Conservation (phyloP, 2,329 filamentous ascomycete species). For the Colletotrichum orbiculare region DNA sequence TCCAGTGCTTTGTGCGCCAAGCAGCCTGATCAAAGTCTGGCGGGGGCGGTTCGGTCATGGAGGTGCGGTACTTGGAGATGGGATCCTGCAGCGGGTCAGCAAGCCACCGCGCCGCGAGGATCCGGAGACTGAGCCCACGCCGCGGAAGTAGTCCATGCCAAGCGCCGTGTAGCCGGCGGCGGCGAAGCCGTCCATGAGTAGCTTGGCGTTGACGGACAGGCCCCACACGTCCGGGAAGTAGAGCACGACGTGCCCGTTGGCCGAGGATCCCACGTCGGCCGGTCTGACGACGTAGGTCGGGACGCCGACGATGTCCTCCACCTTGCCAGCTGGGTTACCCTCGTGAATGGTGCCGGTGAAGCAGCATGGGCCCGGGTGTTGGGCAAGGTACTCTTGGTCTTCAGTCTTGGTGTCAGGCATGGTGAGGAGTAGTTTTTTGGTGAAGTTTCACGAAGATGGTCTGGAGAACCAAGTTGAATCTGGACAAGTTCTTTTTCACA, state of each 20-base stretch:
- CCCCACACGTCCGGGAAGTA: slow-evolving; percentile 60
- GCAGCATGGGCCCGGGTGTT: slow-evolving; percentile 52
- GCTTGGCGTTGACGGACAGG: slow-evolving; percentile 53
- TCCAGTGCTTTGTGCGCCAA: slow-evolving; percentile 58
- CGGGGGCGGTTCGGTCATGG: slow-evolving; percentile 39
- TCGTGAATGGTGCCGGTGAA: slow-evolving; percentile 51
- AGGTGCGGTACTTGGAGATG: slow-evolving; percentile 52
- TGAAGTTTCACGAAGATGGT: too few species aligned
- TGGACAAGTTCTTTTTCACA: too few species aligned
- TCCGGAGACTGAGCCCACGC: slow-evolving; percentile 42
- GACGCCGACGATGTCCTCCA: slow-evolving; percentile 46
- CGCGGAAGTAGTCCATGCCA: slow-evolving; percentile 58
- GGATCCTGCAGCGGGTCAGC: slow-evolving; percentile 48
- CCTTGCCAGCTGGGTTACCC: slow-evolving; percentile 49
- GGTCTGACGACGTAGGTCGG: slow-evolving; percentile 50
- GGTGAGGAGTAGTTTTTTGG: too few species aligned
- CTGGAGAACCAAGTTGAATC: too few species aligned
- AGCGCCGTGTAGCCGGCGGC: slow-evolving; percentile 55
- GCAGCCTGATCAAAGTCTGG: slow-evolving; percentile 58
- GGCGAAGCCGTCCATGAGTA: slow-evolving; percentile 60
- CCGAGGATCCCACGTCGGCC: slow-evolving; percentile 18
- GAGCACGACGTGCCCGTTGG: slow-evolving; percentile 55
- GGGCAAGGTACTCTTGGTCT: slow-evolving; percentile 42
- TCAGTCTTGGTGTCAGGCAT: slow-evolving; percentile 14
- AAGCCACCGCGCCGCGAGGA: fast-evolving